Base-by-base conservation (phyloP, 768 basidiomycete genomes). In the Holtermanniella nyarrowii region DNA sequence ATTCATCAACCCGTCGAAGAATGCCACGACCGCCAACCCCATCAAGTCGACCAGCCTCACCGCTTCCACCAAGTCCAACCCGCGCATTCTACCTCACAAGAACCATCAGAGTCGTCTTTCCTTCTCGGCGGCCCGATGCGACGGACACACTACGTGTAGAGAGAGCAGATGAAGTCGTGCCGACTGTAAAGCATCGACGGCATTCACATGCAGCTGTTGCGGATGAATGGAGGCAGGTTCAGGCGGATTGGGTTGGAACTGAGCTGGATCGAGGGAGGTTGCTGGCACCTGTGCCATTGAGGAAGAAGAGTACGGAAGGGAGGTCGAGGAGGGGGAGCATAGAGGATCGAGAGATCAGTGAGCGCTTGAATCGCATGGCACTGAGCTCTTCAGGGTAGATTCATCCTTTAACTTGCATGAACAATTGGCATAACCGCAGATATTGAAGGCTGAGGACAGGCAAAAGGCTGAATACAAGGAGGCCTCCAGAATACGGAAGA, bases 71-170 rank as follows among this genome's bases (percentile, higher is more conserved):
- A 20, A 18, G 11, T 23, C 16, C 44, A 25, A 37, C 10, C 1
- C 52, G 49, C 22, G 53, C 59, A 23, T 69, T 64, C 43, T 69
- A 61, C 51, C 54, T 69, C 5, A 59, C 65, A 1, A 62, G 61
- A 59, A 49, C 56, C 3, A 48, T 69, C 46, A 61, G 65, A 49
- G 53, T 71, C 44, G 60, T 71, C 13, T 71, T 71, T 50, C 63
- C 62, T 0, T 52, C 62, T n/a, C 49, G 44, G 1, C 51, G 60
- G 2, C 56, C 60, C 0, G 55, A 60, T 14, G 16, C 13, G 11
- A 25, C 44, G 24, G 65, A 67, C 41, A 21, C 23, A 4, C 21
- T 57, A 2, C 39, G 56, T 5, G 55, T 49, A 7, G 65, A 67
- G 31, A n/a, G 65, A n/a, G 42, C 42, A 11, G 63, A 64, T 41